Base-by-base conservation (phyloP, 306 rosid species). In the Citrullus colocynthis region DNA sequence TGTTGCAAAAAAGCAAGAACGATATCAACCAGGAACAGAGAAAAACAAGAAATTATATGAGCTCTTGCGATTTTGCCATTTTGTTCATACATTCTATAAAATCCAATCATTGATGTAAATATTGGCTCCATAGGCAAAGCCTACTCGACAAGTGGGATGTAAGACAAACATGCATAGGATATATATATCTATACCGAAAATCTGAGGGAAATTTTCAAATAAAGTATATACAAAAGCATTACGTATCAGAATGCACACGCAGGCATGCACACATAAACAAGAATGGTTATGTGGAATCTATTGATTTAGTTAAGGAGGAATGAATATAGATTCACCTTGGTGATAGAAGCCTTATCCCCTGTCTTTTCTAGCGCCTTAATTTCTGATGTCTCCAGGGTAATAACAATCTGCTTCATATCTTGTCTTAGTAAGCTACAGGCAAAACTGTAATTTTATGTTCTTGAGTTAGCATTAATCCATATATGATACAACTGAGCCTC, bases 361-460 rank as follows among this genome's bases (percentile, higher is more conserved):
- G 67, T 83, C 84, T 96, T 96, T 84, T 96, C 99, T 77, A 93
- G 64, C 15, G 85, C 86, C 82, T 77, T 81, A 85, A 93, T 96
- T 49, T 96, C 93, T 56, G 89, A 88, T 79, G 79, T 77, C 64
- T 89, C 97, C 82, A 96, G 85, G 57, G 80, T 88, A 72, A 96
- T 88, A 80, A 91, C 82, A 80, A 96, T 88, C 82, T 96, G 96
- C 87, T 85, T 91, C 99, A 93, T 96, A 85, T 96, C 99, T 86
- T 85, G 96, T 80, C 99, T 87, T 78, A 96, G 99, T 81, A 96
- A 91, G 88, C 99, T 96, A 88, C 98, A 96, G 37, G 99, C 84
- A 77, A 82, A 93, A 62, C 98, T 94, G 92, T 81, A 90, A 81
- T 41, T 80, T 79, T 52, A 81, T 65, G 78, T 13, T 48, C 78